Base-by-base conservation (phyloP, 345 rosid genomes). In the Aquilaria sinensis region DNA sequence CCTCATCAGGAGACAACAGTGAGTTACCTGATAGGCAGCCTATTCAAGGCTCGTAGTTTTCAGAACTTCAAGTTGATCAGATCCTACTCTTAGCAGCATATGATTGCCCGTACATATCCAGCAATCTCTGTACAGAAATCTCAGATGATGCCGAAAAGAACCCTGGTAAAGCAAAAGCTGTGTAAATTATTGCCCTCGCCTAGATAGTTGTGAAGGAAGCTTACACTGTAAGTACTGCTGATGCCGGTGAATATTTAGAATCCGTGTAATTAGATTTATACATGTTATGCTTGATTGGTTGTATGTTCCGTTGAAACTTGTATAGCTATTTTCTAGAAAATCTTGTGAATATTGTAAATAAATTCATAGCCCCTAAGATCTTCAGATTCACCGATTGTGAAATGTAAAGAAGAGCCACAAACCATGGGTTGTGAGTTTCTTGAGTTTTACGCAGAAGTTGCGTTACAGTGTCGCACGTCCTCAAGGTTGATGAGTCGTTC, bases 31-130 rank as follows among this genome's bases (percentile, higher is more conserved):
- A 69, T 85, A 10, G 81, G 87, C 55, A 73, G 67, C 74, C 62
- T 85, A 37, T 81, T 84, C 57, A 82, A 71, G 67, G 61, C 76
- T 32, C 73, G 80, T 70, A 61, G 69, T 63, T 81, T 78, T 57
- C 81, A 81, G 65, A 78, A 63, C 62, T 78, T 83, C 67, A 79
- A 79, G 64, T 63, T 72, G 67, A 50, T 78, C 47, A 67, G 82
- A 66, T 81, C 83, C 32, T 70, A 68, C 70, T 79, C 90, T 5
- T 78, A 37, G 43, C 43, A 37, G 43, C 43, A 37, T 37, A 37
- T 37, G 7, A 9, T 37, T 37, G 43, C 43, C 5, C 43, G 8
- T 37, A 37, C 43, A 37, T 37, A 64, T 37, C 43, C 5, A 37
- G 43, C 43, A 34, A 62, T 65, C 13, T 43, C 49, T 69, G 74